A percentile compares a stretch with the other conserved stretches of the same genome.
phyloP scores from a whole-genome alignment of 2,329 filamentous ascomycete genomes.

The Hypoxylon sp. region DNA sequence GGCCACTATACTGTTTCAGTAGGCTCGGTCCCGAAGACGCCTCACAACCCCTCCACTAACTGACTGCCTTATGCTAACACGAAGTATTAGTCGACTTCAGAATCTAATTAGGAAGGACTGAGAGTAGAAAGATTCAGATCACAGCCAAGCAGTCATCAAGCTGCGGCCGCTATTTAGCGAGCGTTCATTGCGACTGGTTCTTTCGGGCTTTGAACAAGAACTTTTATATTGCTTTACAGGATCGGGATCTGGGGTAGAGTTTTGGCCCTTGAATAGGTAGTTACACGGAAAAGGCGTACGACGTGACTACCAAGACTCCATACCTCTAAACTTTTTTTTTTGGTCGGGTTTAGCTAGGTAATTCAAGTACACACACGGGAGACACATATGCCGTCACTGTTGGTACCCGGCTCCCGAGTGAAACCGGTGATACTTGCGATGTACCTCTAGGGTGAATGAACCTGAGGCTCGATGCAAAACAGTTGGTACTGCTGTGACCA shows the following conservation, averaged over 20 bases:
- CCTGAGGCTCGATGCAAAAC: constrained; percentile 3
- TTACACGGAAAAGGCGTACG: background rate
- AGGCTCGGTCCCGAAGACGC: background rate
- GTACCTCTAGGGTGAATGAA: background rate
- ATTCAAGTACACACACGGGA: constrained; percentile 1
- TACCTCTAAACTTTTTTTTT: background rate
- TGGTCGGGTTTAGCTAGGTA: background rate
- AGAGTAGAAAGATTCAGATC: background rate
- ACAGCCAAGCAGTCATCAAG: background rate
- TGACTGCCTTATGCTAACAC: too few species aligned
- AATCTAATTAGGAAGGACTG: background rate
- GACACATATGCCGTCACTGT: constrained; percentile 1
- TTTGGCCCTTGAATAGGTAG: background rate
- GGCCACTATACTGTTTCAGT: background rate
- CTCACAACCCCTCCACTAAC: background rate
- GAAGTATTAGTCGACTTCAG: background rate
- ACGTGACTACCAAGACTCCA: background rate
- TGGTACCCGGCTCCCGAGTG: constrained; percentile 3
- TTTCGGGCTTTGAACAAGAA: background rate
- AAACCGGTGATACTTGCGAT: constrained; percentile 11
- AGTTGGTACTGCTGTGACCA: constrained; percentile 11
- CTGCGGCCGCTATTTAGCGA: constrained; percentile 1
- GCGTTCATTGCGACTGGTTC: background rate
- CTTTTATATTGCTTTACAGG: background rate
- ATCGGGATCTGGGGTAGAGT: background rate